phyloP scores from a whole-genome alignment of 164 flowering plant genomes.

The Kalanchoe fedtschenkoi region DNA sequence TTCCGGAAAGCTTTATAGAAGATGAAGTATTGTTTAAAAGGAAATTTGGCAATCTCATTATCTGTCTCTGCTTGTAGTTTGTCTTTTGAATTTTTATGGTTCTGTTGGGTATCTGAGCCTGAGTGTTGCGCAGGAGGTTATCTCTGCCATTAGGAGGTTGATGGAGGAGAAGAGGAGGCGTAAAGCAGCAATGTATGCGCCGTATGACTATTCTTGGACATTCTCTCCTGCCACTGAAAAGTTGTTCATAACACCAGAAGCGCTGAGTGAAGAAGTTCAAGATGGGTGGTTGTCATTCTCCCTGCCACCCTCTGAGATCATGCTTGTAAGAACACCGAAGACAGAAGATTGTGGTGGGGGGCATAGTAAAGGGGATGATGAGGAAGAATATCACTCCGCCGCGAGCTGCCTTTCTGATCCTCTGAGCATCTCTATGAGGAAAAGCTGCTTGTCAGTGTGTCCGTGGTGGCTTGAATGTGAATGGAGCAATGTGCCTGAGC shows the following conservation, averaged over 20 bases:
- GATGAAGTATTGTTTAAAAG: not conserved
- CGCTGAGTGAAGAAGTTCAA: not conserved
- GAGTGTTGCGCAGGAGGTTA: conserved; percentile 29
- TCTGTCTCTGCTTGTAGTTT: too few relatives aligned
- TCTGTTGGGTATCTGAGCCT: not conserved
- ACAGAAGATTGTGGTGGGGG: not conserved
- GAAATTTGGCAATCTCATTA: too few relatives aligned
- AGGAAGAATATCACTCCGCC: conserved; percentile 24
- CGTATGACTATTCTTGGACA: conserved; percentile 35
- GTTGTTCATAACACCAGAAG: conserved; percentile 5
- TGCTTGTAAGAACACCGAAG: conserved; percentile 12
- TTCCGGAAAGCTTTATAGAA: not conserved
- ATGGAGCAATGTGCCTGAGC: conserved; percentile 14
- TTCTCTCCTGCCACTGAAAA: conserved; percentile 33
- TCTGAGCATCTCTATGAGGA: conserved; percentile 31
- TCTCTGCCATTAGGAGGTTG: conserved; percentile 42
- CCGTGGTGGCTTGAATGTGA: conserved; percentile 31
- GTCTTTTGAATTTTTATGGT: not conserved
- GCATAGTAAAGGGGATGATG: conserved; percentile 6
- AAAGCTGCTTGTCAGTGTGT: conserved; percentile 32
- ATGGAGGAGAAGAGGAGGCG: conserved; percentile 48
- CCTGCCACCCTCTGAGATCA: not conserved
- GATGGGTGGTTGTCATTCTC: conserved; percentile 2
- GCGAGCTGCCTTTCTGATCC: conserved; percentile 34
- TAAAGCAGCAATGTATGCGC: conserved; percentile 18